Evolutionary conservation across 2,329 filamentous ascomycete species (phyloP).

Genomic region (Verticillium isaacii): DNA sequence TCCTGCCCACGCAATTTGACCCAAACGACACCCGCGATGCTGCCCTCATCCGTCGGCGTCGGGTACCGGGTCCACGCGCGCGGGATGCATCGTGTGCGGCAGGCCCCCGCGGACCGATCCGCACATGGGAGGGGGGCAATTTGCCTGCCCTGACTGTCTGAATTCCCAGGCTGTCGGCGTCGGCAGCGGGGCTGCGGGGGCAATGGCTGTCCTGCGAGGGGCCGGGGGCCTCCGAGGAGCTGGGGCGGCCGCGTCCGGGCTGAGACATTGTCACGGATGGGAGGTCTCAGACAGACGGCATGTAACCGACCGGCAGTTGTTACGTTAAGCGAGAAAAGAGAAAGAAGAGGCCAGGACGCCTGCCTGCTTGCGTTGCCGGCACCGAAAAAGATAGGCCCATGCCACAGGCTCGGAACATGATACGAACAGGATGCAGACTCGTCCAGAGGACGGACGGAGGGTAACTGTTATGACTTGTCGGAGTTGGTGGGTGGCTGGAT

Average conservation of each 20-base stretch:
- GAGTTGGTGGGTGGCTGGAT: neutral
- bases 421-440: neutral
- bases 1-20: neutral
- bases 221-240: neutral
- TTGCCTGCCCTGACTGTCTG: neutral
- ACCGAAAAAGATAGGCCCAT: neutral
- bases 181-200: neutral
- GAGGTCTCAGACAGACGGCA: constrained; percentile 3
- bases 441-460: neutral
- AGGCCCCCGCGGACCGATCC: neutral
- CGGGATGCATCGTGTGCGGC: neutral
- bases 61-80: neutral
- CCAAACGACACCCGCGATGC: neutral
- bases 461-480: neutral
- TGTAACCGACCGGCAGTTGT: constrained; percentile 1
- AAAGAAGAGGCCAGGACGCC: neutral
- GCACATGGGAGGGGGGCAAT: neutral
- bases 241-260: constrained; percentile 1
- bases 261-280: constrained; percentile 1
- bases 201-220: neutral
- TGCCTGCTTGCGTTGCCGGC: neutral
- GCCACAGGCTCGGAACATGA: neutral
- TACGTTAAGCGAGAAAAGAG: constrained; percentile 3
- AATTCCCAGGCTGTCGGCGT: neutral
- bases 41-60: neutral